These are phyloP conservation scores for Lactarius hatsudake DNA, from an alignment of 768 basidiomycete genomes.

Conservation along the genomic window DNA sequence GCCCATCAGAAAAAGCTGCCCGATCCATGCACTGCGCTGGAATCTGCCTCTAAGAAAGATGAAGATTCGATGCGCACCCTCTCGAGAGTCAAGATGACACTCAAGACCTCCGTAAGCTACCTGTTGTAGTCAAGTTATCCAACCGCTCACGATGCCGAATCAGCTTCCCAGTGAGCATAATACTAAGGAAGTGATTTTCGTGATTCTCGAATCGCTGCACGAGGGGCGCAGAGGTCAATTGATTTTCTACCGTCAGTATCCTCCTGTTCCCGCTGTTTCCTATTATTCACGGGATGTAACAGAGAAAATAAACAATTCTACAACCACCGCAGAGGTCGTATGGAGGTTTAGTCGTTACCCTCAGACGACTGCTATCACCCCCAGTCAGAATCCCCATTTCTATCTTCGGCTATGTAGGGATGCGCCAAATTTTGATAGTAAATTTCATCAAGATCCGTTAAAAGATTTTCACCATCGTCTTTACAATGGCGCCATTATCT, in stretches of 20 bases:
- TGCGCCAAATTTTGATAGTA: neutral
- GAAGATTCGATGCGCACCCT: neutral
- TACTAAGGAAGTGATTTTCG: neutral
- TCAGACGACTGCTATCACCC: neutral
- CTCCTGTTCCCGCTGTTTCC: neutral
- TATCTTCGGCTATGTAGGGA: neutral
- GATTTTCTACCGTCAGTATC: neutral
- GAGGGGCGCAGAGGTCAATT: neutral
- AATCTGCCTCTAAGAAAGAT: neutral
- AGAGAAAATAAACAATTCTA: neutral
- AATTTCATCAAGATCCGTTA: neutral
- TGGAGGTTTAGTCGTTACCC: constrained; percentile 5
- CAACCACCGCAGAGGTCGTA: neutral
- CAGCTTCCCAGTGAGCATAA: neutral
- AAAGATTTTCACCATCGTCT: neutral
- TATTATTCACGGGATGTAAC: neutral
- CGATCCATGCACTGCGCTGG: neutral
- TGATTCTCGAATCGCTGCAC: neutral
- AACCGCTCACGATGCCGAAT: neutral
- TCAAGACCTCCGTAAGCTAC: neutral
- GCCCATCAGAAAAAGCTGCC: neutral
- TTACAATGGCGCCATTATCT: neutral
- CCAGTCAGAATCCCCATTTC: neutral
- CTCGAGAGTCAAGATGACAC: neutral
- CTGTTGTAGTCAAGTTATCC: neutral